phyloP scores from a whole-genome alignment of 2,329 filamentous ascomycete genomes.

The Penicillium sp. region DNA sequence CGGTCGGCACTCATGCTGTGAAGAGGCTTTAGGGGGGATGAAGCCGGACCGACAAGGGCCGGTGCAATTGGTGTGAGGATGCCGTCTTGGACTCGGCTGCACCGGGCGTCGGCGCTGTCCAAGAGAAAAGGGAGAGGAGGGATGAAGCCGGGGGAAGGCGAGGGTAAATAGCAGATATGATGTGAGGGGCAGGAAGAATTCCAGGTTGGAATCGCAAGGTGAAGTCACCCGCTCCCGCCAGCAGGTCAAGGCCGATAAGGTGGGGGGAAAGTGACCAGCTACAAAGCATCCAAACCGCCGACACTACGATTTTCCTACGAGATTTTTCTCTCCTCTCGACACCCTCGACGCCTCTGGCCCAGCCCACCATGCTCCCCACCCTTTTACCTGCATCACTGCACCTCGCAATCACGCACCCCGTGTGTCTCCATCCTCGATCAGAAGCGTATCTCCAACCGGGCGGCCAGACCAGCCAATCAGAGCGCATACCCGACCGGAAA shows the following conservation, averaged over 20 bases:
- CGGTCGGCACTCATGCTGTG: conserved; percentile 14
- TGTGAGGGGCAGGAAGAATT: background rate
- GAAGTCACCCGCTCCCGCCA: background rate
- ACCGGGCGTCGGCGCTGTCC: conserved; percentile 14
- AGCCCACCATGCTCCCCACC: background rate
- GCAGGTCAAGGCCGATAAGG: background rate
- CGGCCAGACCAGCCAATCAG: conserved; percentile 24
- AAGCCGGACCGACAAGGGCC: conserved; percentile 15
- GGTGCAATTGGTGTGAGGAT: conserved; percentile 17
- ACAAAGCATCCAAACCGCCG: too few species aligned
- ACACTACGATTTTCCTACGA: background rate
- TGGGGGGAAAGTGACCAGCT: conserved; percentile 5
- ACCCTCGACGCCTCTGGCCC: background rate
- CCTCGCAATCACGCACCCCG: background rate
- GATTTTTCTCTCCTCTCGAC: background rate
- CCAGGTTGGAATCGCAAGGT: background rate
- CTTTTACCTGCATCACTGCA: conserved; percentile 1
- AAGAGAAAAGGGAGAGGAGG: background rate
- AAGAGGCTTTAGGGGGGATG: conserved; percentile 10
- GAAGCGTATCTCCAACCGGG: conserved; percentile 15
- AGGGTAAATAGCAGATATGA: background rate
- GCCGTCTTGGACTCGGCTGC: conserved; percentile 17
- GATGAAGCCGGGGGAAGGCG: background rate
- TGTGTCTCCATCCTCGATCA: background rate
- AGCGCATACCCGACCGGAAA: conserved; percentile 8